Conservation (phyloP, 352 stramenopile genomes). For the Phytophthora hybrid region DNA sequence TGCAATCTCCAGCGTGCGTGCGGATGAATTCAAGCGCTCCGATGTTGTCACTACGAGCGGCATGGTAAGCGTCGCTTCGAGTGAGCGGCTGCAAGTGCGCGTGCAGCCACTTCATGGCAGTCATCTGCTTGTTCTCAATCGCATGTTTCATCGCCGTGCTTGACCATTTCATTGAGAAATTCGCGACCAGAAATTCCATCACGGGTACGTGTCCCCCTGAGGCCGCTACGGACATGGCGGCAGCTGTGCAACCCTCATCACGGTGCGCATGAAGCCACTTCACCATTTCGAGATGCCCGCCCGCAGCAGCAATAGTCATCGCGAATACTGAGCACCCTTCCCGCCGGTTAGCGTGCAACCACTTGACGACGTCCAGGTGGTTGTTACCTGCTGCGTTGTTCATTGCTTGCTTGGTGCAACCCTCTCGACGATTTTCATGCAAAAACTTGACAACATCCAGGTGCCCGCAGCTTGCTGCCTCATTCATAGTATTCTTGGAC, state of each 20-base stretch:
- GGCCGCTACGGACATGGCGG: constrained; percentile 13
- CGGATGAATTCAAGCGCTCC: background rate
- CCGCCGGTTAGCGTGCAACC: constrained; percentile 8
- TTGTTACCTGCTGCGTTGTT: constrained; percentile 15
- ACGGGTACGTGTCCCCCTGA: constrained; percentile 9
- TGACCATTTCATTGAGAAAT: constrained; percentile 4
- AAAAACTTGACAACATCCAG: constrained; percentile 18
- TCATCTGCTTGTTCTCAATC: background rate
- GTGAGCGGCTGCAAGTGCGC: background rate
- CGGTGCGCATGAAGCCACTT: constrained; percentile 13
- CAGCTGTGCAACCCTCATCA: background rate
- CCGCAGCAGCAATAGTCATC: constrained; percentile 3
- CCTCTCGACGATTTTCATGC: constrained; percentile 20
- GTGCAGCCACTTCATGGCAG: background rate
- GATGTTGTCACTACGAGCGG: background rate
- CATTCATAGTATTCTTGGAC: background rate
- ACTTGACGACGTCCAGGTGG: constrained; percentile 13
- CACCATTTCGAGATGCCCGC: constrained; percentile 10
- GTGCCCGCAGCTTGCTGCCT: background rate
- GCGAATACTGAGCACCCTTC: constrained; percentile 6
- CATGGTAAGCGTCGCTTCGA: background rate
- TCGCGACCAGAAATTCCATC: constrained; percentile 16
- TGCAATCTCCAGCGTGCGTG: background rate
- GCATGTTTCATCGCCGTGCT: background rate
- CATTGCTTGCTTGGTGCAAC: constrained; percentile 19